These are phyloP conservation scores for Pisolithus microcarpus DNA, from an alignment of 768 basidiomycete species.

Conservation along the genomic window DNA sequence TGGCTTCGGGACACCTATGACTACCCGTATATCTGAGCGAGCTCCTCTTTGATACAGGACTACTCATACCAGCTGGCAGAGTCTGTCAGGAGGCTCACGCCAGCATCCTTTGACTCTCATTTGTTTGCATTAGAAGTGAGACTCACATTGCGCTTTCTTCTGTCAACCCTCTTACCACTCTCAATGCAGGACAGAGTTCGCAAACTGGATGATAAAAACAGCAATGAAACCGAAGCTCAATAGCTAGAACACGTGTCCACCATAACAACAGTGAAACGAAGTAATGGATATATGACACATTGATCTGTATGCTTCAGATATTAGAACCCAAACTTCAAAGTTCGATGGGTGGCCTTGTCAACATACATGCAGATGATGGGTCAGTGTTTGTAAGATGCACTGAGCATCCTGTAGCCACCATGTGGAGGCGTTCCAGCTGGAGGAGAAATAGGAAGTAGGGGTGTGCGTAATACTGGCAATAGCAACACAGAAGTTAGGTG, in stretches of 20 bases:
- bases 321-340: too few species aligned
- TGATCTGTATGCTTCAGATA: too few species aligned
- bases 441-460: slow-evolving; percentile 22
- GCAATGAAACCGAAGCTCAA: too few species aligned
- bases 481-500: neutral
- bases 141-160: neutral
- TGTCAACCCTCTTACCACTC: neutral
- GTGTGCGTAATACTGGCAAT: slow-evolving; percentile 36
- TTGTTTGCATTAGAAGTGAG: slow-evolving; percentile 69
- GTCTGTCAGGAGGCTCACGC: slow-evolving; percentile 69
- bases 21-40: too few species aligned
- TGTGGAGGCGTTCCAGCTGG: neutral
- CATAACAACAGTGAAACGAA: neutral
- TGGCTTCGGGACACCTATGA: too few species aligned
- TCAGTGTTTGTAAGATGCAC: neutral
- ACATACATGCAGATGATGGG: too few species aligned
- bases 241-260: neutral
- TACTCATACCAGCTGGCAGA: too few species aligned
- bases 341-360: too few species aligned
- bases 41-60: too few species aligned
- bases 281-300: neutral
- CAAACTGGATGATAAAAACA: too few species aligned
- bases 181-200: neutral
- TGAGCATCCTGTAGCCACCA: neutral
- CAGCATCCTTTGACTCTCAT: slow-evolving; percentile 69